A percentile compares a stretch with the other conserved stretches of the same genome.
phyloP scores from a whole-genome alignment of 1,139 yeast genomes.

The Saccharomyces hybrid region DNA sequence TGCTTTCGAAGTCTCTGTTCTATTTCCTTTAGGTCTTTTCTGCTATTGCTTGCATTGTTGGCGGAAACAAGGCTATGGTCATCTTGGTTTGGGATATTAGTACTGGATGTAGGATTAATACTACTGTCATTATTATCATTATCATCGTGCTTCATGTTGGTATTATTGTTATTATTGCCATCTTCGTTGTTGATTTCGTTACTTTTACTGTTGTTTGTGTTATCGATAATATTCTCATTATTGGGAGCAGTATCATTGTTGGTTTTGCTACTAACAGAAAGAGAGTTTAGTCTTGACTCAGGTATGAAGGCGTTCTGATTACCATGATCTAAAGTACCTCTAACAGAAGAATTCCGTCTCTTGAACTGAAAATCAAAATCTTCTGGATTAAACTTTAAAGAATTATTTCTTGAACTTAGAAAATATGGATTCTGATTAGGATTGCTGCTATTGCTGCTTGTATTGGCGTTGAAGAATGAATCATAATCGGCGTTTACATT shows the following conservation, averaged over 20 bases:
- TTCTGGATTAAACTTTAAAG: slow-evolving; percentile 24
- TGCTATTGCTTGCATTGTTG: slow-evolving; percentile 3
- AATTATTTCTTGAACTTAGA: slow-evolving; percentile 19
- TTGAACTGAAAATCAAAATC: slow-evolving; percentile 27
- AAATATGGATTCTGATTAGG: slow-evolving; percentile 2
- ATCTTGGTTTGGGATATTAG: slow-evolving; percentile 3
- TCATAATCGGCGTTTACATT: background rate
- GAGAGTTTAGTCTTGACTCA: background rate
- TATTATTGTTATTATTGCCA: background rate
- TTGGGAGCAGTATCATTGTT: background rate
- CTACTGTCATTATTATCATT: slow-evolving; percentile 4
- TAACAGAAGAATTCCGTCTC: slow-evolving; percentile 24
- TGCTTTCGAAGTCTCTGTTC: slow-evolving; percentile 8
- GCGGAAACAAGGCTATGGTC: slow-evolving; percentile 8
- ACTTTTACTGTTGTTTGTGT: background rate
- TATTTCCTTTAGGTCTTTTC: slow-evolving; percentile 4
- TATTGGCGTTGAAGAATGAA: slow-evolving; percentile 5
- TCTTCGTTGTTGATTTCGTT: background rate
- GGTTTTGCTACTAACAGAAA: background rate
- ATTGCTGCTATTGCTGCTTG: slow-evolving; percentile 6
- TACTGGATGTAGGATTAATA: slow-evolving; percentile 5
- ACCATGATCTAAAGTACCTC: slow-evolving; percentile 18
- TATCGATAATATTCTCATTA: background rate
- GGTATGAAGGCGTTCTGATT: background rate
- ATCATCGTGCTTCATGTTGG: background rate